Evolutionary conservation across 148 eudicot species (phyloP), one percentile per base, ranked within the genome.

Genomic region (Persicaria tinctoria): DNA sequence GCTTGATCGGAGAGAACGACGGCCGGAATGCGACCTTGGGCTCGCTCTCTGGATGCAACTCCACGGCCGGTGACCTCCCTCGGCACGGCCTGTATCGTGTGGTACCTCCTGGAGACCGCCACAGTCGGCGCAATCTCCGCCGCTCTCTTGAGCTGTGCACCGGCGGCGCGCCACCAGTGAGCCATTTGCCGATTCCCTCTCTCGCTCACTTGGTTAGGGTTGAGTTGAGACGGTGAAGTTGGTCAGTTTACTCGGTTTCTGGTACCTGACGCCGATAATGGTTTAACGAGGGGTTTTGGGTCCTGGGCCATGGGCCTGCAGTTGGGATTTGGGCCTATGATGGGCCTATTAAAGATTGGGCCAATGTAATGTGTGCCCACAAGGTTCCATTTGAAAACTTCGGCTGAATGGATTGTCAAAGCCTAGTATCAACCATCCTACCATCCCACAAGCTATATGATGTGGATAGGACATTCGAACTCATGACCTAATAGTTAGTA

Each of bases 71-170:
- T 73, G 41, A 85, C 23, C 49, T 95, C 98, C 71, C 98, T 77
- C 0, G 98, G 97, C 32, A 92, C 76, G 48, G 97, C 98, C 82
- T 95, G 96, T 56, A 95, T 95, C 5, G 97, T 95, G 82, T 90
- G 96, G 84, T 78, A 90, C 5, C 49, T 73, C 64, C 85, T 53
- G 0, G 77, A 76, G 13, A 75, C n/a, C n/a, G 74, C 53, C 23
- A 72, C 38, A 76, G 44, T 69, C 78, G 79, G 64, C 56, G 76
- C 49, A 18, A 71, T 46, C 78, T 32, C 74, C 79, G 80, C 69
- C 62, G 75, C 74, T n/a, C 69, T 59, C 71, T 50, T 83, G 46
- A 85, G 85, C 16, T 69, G 74, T 18, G 72, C 78, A 51, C 75
- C 88, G 83, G 89, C 83, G 76, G 85, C 57, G 55, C 96, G 92